Evolutionary conservation across 345 rosid species (phyloP).

Genomic region (Chamaenerion angustifolium): DNA sequence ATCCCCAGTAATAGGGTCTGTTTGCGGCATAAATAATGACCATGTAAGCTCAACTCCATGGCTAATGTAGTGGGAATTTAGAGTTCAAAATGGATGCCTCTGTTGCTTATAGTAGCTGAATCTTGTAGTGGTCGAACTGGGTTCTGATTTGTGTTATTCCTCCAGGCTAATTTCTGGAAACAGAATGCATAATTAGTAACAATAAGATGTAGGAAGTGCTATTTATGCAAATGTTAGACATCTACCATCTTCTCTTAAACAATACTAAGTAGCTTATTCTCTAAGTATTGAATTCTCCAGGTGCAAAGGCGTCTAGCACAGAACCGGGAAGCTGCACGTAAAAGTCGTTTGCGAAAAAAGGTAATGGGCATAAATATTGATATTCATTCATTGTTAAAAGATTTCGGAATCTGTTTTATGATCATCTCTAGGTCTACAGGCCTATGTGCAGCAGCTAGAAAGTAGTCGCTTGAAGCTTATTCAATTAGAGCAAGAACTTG

Average conservation of each 20-base stretch:
- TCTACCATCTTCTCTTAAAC: background rate
- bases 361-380: slow-evolving; percentile 13
- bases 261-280: slow-evolving; percentile 3
- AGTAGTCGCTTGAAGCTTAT: slow-evolving; percentile 28
- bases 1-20: no score
- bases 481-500: slow-evolving; percentile 35
- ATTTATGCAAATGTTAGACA: background rate
- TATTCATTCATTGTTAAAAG: background rate
- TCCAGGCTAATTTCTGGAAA: no score
- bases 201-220: background rate
- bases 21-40: no score
- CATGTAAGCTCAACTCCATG: no score
- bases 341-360: slow-evolving; percentile 90
- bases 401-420: background rate
- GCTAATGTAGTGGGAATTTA: no score
- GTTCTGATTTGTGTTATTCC: no score
- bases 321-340: slow-evolving; percentile 99
- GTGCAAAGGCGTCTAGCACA: slow-evolving; percentile 94
- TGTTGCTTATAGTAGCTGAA: no score
- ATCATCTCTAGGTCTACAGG: slow-evolving; percentile 11
- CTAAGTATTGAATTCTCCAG: slow-evolving; percentile 18
- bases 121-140: no score
- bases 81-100: no score
- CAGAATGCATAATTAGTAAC: no score
- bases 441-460: slow-evolving; percentile 42